Percentiles rank a stretch among this genome's conserved stretches.
phyloP scores from a whole-genome alignment of 2,329 filamentous ascomycete species.

The Beauveria asiatica region DNA sequence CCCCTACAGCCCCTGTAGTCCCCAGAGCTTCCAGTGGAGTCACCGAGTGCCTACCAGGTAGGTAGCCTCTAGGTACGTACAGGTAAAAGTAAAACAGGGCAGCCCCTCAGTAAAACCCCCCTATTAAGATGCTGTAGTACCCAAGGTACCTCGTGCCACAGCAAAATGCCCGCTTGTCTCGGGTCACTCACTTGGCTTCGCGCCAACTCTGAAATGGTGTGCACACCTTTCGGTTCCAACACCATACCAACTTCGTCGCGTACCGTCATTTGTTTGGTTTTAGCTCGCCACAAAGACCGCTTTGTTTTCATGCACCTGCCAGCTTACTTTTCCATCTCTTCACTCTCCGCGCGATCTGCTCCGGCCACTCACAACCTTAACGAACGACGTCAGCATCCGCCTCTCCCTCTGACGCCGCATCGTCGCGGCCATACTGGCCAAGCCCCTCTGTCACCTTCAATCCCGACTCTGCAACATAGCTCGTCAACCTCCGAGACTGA shows the following conservation, averaged over 20 bases:
- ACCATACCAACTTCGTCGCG: background rate
- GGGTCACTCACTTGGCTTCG: background rate
- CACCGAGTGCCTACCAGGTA: background rate
- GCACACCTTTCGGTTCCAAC: background rate
- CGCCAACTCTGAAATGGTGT: slow-evolving; percentile 3
- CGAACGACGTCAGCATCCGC: slow-evolving; percentile 4
- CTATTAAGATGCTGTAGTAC: background rate
- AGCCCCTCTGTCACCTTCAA: slow-evolving; percentile 1
- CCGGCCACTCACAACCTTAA: background rate
- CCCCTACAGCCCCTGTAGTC: background rate
- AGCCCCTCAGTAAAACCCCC: background rate
- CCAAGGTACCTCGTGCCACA: background rate
- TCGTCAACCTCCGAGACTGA: background rate
- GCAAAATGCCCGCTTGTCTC: background rate
- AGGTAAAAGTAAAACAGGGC: no score
- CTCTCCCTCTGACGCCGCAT: background rate
- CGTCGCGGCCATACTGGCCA: background rate
- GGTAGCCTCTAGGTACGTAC: no score
- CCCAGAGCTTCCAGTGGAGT: background rate
- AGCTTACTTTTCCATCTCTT: slow-evolving; percentile 2
- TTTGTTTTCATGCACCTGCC: slow-evolving; percentile 6
- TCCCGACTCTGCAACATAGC: slow-evolving; percentile 1
- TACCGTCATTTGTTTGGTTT: background rate
- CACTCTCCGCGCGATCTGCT: slow-evolving; percentile 1
- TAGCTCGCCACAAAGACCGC: background rate